Base-by-base conservation (phyloP, 305 asterid genomes). In the Fraxinus floribunda region DNA sequence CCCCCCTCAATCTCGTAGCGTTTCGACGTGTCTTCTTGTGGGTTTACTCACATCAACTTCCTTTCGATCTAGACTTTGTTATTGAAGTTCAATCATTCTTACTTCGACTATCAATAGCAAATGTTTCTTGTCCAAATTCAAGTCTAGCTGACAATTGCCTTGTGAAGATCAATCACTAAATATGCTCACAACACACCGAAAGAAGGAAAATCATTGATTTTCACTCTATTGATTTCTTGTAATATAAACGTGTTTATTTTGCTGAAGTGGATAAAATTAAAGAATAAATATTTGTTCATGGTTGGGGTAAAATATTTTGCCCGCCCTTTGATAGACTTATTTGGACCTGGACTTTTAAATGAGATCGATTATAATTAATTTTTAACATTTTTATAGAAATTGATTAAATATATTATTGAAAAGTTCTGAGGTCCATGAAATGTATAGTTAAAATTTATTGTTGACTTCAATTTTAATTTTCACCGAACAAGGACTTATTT, bases 11-110 rank as follows among this genome's bases (percentile, higher is more conserved):
- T 35, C 15, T 41, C 3, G 15, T 41, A 41, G 49, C 49, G 15
- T 41, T 41, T 41, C 49, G 15, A 41, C 0, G 49, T 41, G 49
- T 11, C 49, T 81, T 94, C 98, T 18, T 97, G 81, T 78, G 92
- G 93, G 83, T 92, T 93, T 0, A 11, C 55, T 13, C 18, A 13
- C 13, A 11, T 15, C n/a, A 46, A 3, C 55, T 46, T 46, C 55
- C n/a, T 11, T 13, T 46, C 5, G 5, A 13, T 46, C 55, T 44
- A 10, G 55, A 9, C 4, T 46, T 11, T 13, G 55, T 46, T 11
- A 10, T 46, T 46, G 55, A 13, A 10, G n/a, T 13, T 46, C 55
- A 46, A 11, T 46, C 57, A 1, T 46, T 46, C 18, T 3, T 2
- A 46, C 57, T 46, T 46, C 15, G 57, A 46, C 4, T 13, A 7